Evolutionary conservation across 768 basidiomycete species (phyloP).

Genomic region (Suillus sp.): DNA sequence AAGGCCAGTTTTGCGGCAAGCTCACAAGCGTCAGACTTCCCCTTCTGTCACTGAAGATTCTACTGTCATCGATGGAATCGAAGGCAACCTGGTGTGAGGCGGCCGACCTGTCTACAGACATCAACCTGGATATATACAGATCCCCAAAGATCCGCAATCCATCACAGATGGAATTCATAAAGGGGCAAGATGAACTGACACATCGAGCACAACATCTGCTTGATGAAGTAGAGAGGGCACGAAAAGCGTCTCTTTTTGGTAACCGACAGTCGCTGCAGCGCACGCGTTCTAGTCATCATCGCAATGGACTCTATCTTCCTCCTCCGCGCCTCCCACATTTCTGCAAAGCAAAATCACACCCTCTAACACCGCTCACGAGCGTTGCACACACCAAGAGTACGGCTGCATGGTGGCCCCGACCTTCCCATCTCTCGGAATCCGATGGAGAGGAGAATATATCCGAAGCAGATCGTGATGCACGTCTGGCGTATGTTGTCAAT

Average conservation of each 20-base stretch:
- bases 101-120: conserved; percentile 51
- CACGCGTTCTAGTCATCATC: conserved; percentile 32
- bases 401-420: conserved; percentile 22
- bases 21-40: conserved; percentile 64
- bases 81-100: conserved; percentile 68
- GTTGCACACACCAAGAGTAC: background rate
- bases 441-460: conserved; percentile 64
- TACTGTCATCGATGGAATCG: conserved; percentile 45
- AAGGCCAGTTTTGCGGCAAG: conserved; percentile 66
- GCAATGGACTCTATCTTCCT: conserved; percentile 54
- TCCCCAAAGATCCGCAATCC: conserved; percentile 52
- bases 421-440: conserved; percentile 55
- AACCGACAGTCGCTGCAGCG: background rate
- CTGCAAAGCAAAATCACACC: conserved; percentile 13
- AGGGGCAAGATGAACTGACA: conserved; percentile 69
- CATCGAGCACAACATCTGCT: conserved; percentile 62
- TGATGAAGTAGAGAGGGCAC: conserved; percentile 28
- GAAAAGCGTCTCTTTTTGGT: conserved; percentile 8
- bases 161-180: conserved; percentile 69
- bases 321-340: conserved; percentile 37
- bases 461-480: conserved; percentile 70
- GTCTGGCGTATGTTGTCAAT: conserved; percentile 57
- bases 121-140: conserved; percentile 68
- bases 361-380: conserved; percentile 13
- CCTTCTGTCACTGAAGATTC: conserved; percentile 46